Base-by-base conservation (phyloP, 176 grass and related monocot genomes). In the Carex kokanica region DNA sequence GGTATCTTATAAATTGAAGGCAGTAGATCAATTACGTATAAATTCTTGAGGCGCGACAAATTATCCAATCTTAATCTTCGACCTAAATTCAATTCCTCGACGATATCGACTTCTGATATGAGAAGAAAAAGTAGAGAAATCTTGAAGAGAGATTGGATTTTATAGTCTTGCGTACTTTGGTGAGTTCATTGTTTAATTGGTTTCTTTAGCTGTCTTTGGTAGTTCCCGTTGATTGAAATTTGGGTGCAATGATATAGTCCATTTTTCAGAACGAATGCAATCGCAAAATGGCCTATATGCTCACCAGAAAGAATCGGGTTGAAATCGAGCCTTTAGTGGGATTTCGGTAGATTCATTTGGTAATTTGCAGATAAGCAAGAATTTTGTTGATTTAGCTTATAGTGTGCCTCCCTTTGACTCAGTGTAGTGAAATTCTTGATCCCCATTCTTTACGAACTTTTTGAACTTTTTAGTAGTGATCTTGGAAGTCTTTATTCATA, bases 1-100 rank as follows among this genome's bases (percentile, higher is more conserved):
- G 78, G 78, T 20, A 36, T 60, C 29, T 80, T 34, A 36, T 60
- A 4, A 34, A 61, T 34, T 80, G 6, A 34, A 20, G 16, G 8
- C 17, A 43, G 36, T 80, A 21, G 14, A 80, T 43, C 78, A 60
- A 80, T 80, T 80, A 61, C 78, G 55, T 80, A 80, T 80, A 80
- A 80, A 62, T 38, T 49, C 17, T 23, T 41, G 56, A 38, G 78
- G 54, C 55, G 77, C 77, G 77, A 79, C 54, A 34, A 58, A 60
- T 40, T 60, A 79, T 79, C 53, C 0, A 21, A 78, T 56, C 14
- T 27, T 32, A 58, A 63, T 47, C 43, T 8, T 82, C n/a, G 38
- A 82, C 40, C 60, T 41, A 64, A 62, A 62, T 82, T 82, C 60
- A 25, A 62, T 82, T 82, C 60, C 79, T 80, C 78, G 78, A 60